Percentiles rank a stretch among this genome's conserved stretches.
Conservation (phyloP, 2,329 filamentous ascomycete genomes). For the Aureobasidium sp. region DNA sequence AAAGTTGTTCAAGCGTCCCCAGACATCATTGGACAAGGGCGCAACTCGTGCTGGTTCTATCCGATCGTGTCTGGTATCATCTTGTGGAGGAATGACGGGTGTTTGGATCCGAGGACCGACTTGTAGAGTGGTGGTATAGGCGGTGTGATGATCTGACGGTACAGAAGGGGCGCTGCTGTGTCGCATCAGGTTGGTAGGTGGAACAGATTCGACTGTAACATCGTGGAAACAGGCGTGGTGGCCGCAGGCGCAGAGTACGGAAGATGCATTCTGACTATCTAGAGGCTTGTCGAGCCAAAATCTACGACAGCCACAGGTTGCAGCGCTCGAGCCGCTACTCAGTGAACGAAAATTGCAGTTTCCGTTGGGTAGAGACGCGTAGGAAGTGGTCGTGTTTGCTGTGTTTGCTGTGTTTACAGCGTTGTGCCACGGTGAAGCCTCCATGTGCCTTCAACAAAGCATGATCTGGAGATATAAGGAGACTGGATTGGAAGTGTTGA, state of each 20-base stretch:
- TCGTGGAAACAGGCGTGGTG: constrained; percentile 53
- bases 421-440: constrained; percentile 11
- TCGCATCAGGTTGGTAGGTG: constrained; percentile 5
- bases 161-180: constrained; percentile 2
- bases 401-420: constrained; percentile 13
- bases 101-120: constrained; percentile 1
- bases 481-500: neutral
- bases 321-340: constrained; percentile 35
- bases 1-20: constrained; percentile 31
- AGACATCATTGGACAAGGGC: constrained; percentile 20
- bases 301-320: constrained; percentile 46
- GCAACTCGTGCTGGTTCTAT: neutral
- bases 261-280: constrained; percentile 8
- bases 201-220: neutral
- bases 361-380: constrained; percentile 41
- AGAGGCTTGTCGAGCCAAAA: constrained; percentile 40
- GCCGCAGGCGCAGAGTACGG: constrained; percentile 40
- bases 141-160: neutral
- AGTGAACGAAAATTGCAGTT: constrained; percentile 48
- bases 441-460: constrained; percentile 13
- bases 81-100: neutral
- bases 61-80: neutral
- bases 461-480: neutral
- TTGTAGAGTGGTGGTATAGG: neutral
- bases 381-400: constrained; percentile 9